A percentile compares a stretch with the other conserved stretches of the same genome.
These are phyloP conservation scores for Blastocladiella emersonii DNA, from an alignment of 371 early-diverging fungal species.

Conservation along the genomic window DNA sequence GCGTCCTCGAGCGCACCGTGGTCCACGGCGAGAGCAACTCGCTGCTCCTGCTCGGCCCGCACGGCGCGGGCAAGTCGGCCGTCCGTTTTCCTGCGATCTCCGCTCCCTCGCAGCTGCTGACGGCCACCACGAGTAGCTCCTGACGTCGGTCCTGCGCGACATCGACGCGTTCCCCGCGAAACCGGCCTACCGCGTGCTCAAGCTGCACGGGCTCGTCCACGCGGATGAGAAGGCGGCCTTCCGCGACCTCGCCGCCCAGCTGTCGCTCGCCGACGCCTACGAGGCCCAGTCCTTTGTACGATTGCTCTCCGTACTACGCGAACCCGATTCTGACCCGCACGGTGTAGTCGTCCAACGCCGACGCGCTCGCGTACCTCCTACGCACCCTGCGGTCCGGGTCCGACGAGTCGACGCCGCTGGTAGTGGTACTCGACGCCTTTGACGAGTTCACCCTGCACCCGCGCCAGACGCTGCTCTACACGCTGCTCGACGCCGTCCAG, in stretches of 20 bases:
- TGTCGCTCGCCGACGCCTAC: conserved; percentile 22
- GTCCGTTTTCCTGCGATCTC: conserved; percentile 11
- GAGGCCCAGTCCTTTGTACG: conserved; percentile 9
- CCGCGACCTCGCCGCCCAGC: conserved; percentile 64
- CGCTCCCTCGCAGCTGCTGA: conserved; percentile 19
- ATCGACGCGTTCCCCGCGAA: conserved; percentile 12
- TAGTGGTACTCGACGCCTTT: conserved; percentile 82
- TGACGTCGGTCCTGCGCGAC: conserved; percentile 17
- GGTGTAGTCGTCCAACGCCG: neutral
- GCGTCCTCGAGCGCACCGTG: conserved; percentile 42
- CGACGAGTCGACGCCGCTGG: conserved; percentile 29
- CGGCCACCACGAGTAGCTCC: conserved; percentile 26
- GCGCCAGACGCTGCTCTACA: conserved; percentile 79
- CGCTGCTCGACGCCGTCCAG: conserved; percentile 80
- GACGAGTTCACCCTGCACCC: conserved; percentile 77
- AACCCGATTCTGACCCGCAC: neutral
- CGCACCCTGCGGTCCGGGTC: neutral
- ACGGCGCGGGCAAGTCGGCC: conserved; percentile 56
- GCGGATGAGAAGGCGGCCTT: conserved; percentile 67
- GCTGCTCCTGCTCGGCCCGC: conserved; percentile 52
- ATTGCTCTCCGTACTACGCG: too few species aligned
- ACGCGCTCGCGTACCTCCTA: neutral
- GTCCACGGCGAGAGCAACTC: conserved; percentile 60
- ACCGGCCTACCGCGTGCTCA: conserved; percentile 45
- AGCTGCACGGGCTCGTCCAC: conserved; percentile 66